Evolutionary conservation across 306 rosid genomes (phyloP), one percentile per base, ranked within the genome.

Genomic region (Calophaca sinica): DNA sequence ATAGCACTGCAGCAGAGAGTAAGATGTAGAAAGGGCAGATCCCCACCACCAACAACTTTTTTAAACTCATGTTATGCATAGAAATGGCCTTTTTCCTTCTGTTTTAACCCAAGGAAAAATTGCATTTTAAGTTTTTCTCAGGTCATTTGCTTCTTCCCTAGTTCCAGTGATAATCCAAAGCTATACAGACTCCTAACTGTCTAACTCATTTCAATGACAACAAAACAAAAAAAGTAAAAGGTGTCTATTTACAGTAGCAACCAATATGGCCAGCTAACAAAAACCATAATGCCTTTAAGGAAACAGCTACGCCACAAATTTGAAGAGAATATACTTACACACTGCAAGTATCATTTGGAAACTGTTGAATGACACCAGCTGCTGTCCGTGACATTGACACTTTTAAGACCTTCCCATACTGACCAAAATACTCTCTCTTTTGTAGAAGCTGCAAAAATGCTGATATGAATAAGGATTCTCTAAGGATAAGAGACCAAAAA

Each of bases 371-470:
- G 77, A 89, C 87, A 31, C 99, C 99, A 81, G 97, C 87, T 31
- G 99, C 92, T 0, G 99, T 96, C 78, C 99, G 91, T 62, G 98
- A 92, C 98, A 96, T 96, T 3, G 99, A 96, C 50, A 96, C 99
- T 86, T 96, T 96, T 64, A 90, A 84, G 80, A 96, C 98, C 90
- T 92, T 92, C 72, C 99, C 99, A 83, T 96, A 96, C 87, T 92
- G 99, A 84, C 92, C 91, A 89, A 96, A 96, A 77, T 96, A 96
- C 72, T 96, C 99, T 42, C 87, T 82, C 28, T 77, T 87, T 78
- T 96, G 97, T 64, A 96, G 94, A 81, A 92, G 90, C 99, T 96
- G 89, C 84, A 81, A 26, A 62, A 73, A 51, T 52, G 35, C 73
- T 68, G 12, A 83, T 31, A 7, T 53, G 76, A 61, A 41, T 44